Evolutionary conservation across 164 flowering plant genomes (phyloP), one percentile per base, ranked within the genome.

Genomic region (Buxus sempervirens): DNA sequence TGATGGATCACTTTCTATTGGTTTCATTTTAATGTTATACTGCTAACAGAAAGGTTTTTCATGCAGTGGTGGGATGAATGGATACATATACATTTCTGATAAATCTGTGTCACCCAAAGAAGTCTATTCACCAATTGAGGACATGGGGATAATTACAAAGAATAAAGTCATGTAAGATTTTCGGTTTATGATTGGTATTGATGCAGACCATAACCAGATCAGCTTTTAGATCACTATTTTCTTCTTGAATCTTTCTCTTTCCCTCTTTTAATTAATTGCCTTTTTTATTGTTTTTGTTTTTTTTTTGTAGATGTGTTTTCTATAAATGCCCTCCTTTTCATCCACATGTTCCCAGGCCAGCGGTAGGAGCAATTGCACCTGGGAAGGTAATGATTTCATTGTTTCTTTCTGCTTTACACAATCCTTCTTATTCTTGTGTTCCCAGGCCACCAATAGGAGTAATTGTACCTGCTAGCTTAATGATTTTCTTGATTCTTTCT

Each of bases 1-100:
- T 5, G 42, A 45, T 9, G 38, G 19, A 1, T 62, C 15, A 38
- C 18, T 21, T 22, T 62, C 4, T 48, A 19, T 24, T 36, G 18
- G 38, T 16, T 19, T 22, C 13, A 22, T 49, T 49, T 19, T 20
- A 21, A 8, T 27, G 49, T 51, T 36, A 23, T 28, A 14, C 41
- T 58, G 26, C 62, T 69, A 18, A 42, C 21, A 23, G 28, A 0
- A 41, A 19, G 54, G 20, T 4, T n/a, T 71, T 55, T 25, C 16
- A 7, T 73, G 76, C 81, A 84, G 88, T 63, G 84, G 74, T 32
- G 85, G 88, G 63, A 82, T 84, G 88, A 84, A 80, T 74, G 88
- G 88, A 10, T 80, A 72, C 59, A 54, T 82, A 65, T 77, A 70
- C 51, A 72, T 84, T 38, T 71, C 75, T 62, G 78, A 74, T 72